Conservation (phyloP, 352 stramenopile species). For the Phytophthora idaei region DNA sequence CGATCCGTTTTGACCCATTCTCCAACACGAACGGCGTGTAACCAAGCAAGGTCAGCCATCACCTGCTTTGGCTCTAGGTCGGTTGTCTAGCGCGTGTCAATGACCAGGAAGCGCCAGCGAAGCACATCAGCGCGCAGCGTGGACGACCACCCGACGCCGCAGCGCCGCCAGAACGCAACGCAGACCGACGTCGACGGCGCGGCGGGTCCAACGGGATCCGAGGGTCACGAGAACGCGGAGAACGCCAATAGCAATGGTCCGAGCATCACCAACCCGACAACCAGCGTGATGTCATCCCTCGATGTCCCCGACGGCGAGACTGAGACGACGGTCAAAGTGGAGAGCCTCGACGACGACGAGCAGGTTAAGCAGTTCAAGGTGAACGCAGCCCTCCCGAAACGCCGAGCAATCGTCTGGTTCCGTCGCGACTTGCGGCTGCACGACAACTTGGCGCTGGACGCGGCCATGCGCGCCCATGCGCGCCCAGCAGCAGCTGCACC, state of each 20-base stretch:
- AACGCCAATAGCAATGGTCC: neutral
- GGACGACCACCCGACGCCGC: neutral
- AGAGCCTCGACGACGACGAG: neutral
- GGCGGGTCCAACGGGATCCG: neutral
- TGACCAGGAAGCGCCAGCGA: constrained; percentile 27
- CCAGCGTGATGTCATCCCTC: constrained; percentile 1
- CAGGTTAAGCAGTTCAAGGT: neutral
- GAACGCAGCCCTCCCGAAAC: constrained; percentile 20
- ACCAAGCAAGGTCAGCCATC: neutral
- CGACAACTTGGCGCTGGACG: constrained; percentile 94
- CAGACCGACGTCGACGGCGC: neutral
- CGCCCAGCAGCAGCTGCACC: constrained; percentile 21
- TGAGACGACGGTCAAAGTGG: neutral
- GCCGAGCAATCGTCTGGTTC: constrained; percentile 89
- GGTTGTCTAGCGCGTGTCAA: neutral
- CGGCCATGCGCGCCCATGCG: constrained; percentile 59
- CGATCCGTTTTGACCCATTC: neutral
- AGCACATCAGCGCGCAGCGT: neutral
- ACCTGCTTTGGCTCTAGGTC: neutral
- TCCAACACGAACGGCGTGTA: neutral
- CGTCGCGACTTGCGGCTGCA: constrained; percentile 94
- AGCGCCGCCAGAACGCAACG: neutral
- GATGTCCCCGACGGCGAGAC: neutral
- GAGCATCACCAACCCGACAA: neutral
- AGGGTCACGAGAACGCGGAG: neutral